Evolutionary conservation across 805 yeast species (phyloP), one percentile per base, ranked within the genome.

Genomic region (Sungouiella blattae): DNA sequence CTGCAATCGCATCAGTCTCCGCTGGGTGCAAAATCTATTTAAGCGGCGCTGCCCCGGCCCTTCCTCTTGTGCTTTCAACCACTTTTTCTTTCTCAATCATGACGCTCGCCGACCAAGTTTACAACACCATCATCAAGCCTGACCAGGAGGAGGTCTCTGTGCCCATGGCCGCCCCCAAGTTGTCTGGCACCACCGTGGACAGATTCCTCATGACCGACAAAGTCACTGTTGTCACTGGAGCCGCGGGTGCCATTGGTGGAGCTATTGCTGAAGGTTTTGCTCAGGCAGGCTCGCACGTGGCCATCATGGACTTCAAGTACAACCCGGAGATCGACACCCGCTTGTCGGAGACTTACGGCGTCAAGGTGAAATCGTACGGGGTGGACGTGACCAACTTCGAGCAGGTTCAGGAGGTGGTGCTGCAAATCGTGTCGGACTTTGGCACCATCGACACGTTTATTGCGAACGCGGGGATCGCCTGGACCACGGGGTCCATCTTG

Each of bases 371-470:
- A 52, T 89, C 91, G 12, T 74, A 83, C 70, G 71, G 77, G 62
- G 78, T 81, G 52, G 68, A 73, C 33, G 69, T 82, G 36, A 62
- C 74, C 35, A 72, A 74, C 43, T 44, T 67, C 32, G 70, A 64
- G 13, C 67, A 57, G 8, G 86, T 82, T 31, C 72, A 71, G 41
- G 47, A 45, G 13, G 68, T 75, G 11, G 64, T 82, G 33, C 56
- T 52, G 25, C 70, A 69, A 56, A 77, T 79, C 42, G 74, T 68
- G 43, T 45, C 60, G 40, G 94, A 86, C 53, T 87, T 87, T 56
- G 93, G 91, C 36, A 76, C 77, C 42, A 77, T 87, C 46, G 95
- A 87, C 59, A 66, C 86, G 18, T 82, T 85, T 52, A 93, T 87
- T 30, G 94, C 94, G 50, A 87, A 87, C 58, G 96, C 96, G 11